Base-by-base conservation (phyloP, 148 eudicot genomes). In the Gaultheria prostrata region DNA sequence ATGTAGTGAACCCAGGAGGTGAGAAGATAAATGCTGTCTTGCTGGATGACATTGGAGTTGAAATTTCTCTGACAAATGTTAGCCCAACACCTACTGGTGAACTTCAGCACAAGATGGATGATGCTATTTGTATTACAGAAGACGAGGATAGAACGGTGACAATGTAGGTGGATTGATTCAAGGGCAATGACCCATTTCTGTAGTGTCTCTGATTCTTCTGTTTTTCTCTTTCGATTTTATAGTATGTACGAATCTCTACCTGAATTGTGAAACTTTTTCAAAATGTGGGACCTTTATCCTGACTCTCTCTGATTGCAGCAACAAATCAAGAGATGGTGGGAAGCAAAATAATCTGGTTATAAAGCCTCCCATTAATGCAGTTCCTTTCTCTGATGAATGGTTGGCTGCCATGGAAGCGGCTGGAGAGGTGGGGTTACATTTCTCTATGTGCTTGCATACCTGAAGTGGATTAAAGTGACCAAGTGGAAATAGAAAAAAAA, bases 371-470 rank as follows among this genome's bases (percentile, higher is more conserved):
- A 79, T 83, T 46, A 78, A 92, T 91, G 96, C 90, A 56, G 82
- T 89, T 90, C 99, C 99, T 67, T 97, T 97, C 86, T 95, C 98
- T 87, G 99, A 97, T 65, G 98, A 97, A 88, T 97, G 99, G 99
- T 88, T 97, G 84, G 98, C 99, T 89, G 98, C 96, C 72, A 88
- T 97, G 46, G 98, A 95, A 90, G 95, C 98, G 80, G 98, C 98
- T 87, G 99, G 99, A 87, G 99, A 95, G 94, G 99, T 95, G 95
- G 88, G 76, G 78, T 50, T 83, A 26, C 78, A 20, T 4, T 17
- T 43, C 49, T 4, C 39, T 43, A 48, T 76, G 9, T 51, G 20
- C 17, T 21, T 53, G 28, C 45, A 78, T 30, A 32, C 20, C 32
- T 54, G 65, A 78, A 51, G 26, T 51, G 80, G 10, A 53, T 10